phyloP scores from a whole-genome alignment of 2,329 filamentous ascomycete species.

The Alternaria brassicicola region DNA sequence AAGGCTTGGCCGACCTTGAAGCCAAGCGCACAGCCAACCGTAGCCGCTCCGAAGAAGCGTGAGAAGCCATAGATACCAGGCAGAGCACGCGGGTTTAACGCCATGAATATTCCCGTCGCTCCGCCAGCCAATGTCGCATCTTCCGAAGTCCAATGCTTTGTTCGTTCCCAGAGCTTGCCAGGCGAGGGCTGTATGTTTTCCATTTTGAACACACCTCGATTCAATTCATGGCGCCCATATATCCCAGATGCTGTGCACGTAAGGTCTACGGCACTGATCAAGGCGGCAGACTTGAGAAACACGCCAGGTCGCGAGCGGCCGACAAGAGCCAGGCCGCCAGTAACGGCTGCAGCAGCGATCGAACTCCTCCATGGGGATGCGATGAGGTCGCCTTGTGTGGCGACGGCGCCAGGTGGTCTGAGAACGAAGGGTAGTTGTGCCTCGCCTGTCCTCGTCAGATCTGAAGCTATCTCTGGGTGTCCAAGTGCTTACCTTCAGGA shows the following conservation, averaged over 20 bases:
- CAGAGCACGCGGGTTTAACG: constrained; percentile 23
- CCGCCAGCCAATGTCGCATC: constrained; percentile 24
- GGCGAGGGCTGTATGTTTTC: constrained; percentile 24
- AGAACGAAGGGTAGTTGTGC: constrained; percentile 23
- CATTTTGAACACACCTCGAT: constrained; percentile 27
- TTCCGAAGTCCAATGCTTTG: constrained; percentile 23
- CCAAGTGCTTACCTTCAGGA: constrained; percentile 22
- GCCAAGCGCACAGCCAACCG: constrained; percentile 23
- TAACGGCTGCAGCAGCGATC: constrained; percentile 13
- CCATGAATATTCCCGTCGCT: constrained; percentile 18
- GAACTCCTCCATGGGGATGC: constrained; percentile 11
- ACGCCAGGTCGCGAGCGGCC: constrained; percentile 25
- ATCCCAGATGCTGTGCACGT: constrained; percentile 9
- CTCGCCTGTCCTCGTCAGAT: constrained; percentile 26
- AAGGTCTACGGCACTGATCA: constrained; percentile 18
- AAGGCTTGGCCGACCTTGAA: constrained; percentile 7
- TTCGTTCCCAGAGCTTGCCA: constrained; percentile 29
- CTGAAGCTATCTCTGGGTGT: background rate
- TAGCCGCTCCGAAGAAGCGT: constrained; percentile 24
- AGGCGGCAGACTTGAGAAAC: constrained; percentile 21
- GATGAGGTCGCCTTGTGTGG: constrained; percentile 14
- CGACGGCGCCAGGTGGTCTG: constrained; percentile 7
- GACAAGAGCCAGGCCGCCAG: constrained; percentile 19
- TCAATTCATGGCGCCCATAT: constrained; percentile 24
- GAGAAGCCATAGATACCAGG: constrained; percentile 23